These are phyloP conservation scores for Solanum lycopersicoides DNA, from an alignment of 257 asterid genomes.

Conservation along the genomic window DNA sequence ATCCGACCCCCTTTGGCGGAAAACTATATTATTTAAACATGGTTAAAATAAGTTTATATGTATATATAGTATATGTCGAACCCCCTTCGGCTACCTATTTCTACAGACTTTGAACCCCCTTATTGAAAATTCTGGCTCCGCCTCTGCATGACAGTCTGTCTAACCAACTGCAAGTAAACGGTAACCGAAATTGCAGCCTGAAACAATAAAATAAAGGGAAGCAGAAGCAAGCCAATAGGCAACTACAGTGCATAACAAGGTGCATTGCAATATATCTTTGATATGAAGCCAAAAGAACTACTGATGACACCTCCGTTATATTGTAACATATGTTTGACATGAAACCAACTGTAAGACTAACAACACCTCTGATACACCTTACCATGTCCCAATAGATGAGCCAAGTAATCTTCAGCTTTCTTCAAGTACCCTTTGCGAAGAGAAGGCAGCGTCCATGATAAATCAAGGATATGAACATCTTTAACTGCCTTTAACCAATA, in stretches of 20 bases:
- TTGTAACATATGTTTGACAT: not conserved
- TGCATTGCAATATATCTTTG: not conserved
- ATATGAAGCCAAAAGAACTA: not conserved
- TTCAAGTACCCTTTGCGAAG: slow-evolving; percentile 67
- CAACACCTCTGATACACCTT: slow-evolving; percentile 13
- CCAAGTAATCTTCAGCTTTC: slow-evolving; percentile 86
- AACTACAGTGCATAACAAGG: not conserved
- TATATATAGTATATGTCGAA: too few relatives aligned
- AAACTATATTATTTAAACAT: too few relatives aligned
- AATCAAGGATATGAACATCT: slow-evolving; percentile 85
- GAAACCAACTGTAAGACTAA: not conserved
- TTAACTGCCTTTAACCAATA: slow-evolving; percentile 84
- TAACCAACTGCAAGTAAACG: not conserved
- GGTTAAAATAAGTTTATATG: too few relatives aligned
- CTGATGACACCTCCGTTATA: slow-evolving; percentile 1
- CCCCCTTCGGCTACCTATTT: too few relatives aligned
- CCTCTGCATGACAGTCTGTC: not conserved
- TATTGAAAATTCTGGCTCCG: too few relatives aligned
- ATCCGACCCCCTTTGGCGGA: too few relatives aligned
- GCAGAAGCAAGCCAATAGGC: not conserved
- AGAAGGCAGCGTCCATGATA: slow-evolving; percentile 89
- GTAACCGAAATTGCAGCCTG: not conserved
- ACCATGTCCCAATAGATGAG: slow-evolving; percentile 97
- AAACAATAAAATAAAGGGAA: not conserved
- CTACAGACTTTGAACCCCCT: too few relatives aligned